Evolutionary conservation across 163 green algal species (phyloP), one percentile per base, ranked within the genome.

Genomic region (Chloromonas sp.): DNA sequence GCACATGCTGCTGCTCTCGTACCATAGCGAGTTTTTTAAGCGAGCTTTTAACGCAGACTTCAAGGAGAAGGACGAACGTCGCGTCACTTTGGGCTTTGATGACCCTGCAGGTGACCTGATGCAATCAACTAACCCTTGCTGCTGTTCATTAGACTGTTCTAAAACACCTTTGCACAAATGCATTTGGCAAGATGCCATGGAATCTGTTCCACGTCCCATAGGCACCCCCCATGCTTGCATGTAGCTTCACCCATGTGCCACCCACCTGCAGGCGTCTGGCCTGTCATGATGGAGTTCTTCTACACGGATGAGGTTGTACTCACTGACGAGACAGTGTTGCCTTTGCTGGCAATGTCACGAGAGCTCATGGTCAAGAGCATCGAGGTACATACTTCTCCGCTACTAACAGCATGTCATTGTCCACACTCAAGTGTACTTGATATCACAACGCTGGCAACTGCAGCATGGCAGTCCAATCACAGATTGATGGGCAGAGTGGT

Each of bases 1-100:
- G 57, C 89, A 92, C 62, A 66, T 85, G 13, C 70, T 92, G 60
- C 74, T 92, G n/a, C 87, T 92, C 13, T 80, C 85, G 3, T 88
- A 86, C 70, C 85, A 88, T 70, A 85, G 78, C 80, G 84, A 88
- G 82, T 88, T 86, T 78, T 88, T 88, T 58, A 81, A 81, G 0
- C 82, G 85, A 0, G 82, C 82, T 0, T 60, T 88, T n/a, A 78
- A 58, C 0, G 83, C 82, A 0, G 82, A 85, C n/a, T 88, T 88
- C 61, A 76, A 70, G 36, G 85, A 88, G 79, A 76, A 77, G 3
- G 36, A 79, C 60, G 82, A 79, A 3, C 78, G 79, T 60, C 60
- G 59, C 1, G 77, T 86, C 2, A 36, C 57, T 14, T 71, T 88
- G 13, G 0, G 70, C 8, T 86, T 86, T 58, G 85, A 88, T 57